Base-by-base conservation (phyloP, 1,284 basidiomycete genomes). In the Leucoagaricus sp. region DNA sequence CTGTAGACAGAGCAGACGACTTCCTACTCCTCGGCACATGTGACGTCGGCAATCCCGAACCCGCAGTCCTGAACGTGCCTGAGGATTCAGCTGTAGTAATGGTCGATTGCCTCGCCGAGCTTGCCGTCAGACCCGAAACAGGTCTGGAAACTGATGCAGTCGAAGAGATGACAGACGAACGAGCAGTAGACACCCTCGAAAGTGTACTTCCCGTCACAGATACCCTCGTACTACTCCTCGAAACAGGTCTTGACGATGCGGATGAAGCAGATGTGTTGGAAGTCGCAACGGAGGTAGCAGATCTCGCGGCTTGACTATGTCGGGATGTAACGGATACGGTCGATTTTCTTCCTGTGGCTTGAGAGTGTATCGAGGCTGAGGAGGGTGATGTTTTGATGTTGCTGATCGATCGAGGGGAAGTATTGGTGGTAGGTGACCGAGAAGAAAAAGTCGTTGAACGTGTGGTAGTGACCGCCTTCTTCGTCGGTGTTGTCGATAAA, bases 61-160 rank as follows among this genome's bases (percentile, higher is more conserved):
- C 65, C 1, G 86, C 84, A 0, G 84, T 87, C 55, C 80, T 81
- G 67, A 84, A 89, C 1, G 81, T 78, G 1, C 79, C 62, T 13
- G 62, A 77, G 13, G 72, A 78, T 2, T 83, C 81, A 47, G 77
- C 83, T 3, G 75, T n/a, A n/a, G n/a, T 74, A 0, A 72, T 73
- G n/a, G 82, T 59, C n/a, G n/a, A n/a, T n/a, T n/a, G n/a, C 46
- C 25, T 23, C 52, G 23, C 55, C 55, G 23, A 46, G 31, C 44
- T 45, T 1, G 49, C 31, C 5, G 46, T 55, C 31, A 47, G 53
- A 25, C 38, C n/a, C n/a, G n/a, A n/a, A n/a, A n/a, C n/a, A n/a
- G n/a, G n/a, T n/a, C n/a, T n/a, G n/a, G n/a, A n/a, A n/a, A n/a
- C n/a, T n/a, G n/a, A n/a, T n/a, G n/a, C n/a, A n/a, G n/a, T n/a